phyloP scores from a whole-genome alignment of 495 filamentous ascomycete genomes.

The Penicillium lagena region DNA sequence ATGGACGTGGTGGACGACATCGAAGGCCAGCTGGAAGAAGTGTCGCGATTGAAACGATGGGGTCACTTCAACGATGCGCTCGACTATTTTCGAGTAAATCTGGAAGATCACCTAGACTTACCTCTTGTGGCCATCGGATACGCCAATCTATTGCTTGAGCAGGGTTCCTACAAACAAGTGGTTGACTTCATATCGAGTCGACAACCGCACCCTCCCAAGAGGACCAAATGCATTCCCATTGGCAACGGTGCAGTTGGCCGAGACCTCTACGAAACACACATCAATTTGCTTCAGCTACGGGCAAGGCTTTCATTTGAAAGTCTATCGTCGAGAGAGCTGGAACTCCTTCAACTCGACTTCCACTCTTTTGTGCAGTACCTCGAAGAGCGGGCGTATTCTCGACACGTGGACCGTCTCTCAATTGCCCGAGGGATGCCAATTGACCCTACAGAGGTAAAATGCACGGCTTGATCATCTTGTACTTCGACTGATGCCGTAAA shows the following conservation, averaged over 20 bases:
- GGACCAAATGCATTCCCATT: background rate
- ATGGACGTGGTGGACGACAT: slow-evolving; percentile 1
- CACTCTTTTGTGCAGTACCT: too few species aligned
- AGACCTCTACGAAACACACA: background rate
- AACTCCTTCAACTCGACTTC: too few species aligned
- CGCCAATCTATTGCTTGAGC: slow-evolving; percentile 1
- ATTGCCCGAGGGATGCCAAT: too few species aligned
- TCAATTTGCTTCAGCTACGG: background rate
- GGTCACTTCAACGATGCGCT: background rate
- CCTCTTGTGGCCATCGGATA: background rate
- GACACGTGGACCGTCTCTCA: too few species aligned
- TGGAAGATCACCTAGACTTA: background rate
- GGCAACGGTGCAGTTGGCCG: background rate
- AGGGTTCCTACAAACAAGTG: background rate
- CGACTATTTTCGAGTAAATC: background rate
- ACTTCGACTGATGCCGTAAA: too few species aligned
- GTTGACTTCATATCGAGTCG: background rate
- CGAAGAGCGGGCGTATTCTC: too few species aligned
- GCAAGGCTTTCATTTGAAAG: background rate
- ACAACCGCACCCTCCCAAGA: background rate
- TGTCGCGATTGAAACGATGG: background rate
- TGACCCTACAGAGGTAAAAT: too few species aligned
- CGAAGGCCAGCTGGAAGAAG: background rate
- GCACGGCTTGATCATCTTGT: too few species aligned
- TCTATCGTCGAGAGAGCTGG: too few species aligned